Base-by-base conservation (phyloP, 768 basidiomycete genomes). In the Xerocomellus dryophilus region DNA sequence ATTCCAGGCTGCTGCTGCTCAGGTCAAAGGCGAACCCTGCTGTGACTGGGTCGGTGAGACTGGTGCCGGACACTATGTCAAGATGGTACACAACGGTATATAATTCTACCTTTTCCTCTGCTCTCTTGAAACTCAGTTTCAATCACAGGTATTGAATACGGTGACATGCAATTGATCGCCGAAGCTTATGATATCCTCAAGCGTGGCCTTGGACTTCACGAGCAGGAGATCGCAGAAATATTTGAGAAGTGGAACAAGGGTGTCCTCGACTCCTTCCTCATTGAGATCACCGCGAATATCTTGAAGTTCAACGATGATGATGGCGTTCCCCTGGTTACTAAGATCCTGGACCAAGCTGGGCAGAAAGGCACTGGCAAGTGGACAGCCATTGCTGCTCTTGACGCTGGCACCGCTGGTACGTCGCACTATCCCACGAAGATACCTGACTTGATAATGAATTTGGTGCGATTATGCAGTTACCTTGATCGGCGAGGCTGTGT, bases 351-450 rank as follows among this genome's bases (percentile, higher is more conserved):
- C 74, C 72, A 89, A 66, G 97, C 97, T 55, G 96, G 96, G 36
- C 97, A 99, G 74, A 99, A 99, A 77, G 97, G 97, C 69, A 99
- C 97, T 58, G 94, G 97, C 54, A 99, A 99, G 76, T 99, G 97
- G 97, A 99, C 97, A 51, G 97, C 97, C 53, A 90, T 98, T 66
- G 87, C 87, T 63, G 97, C 97, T 55, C 85, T 99, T 61, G 97
- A 99, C 50, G 87, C 91, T 61, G 94, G 91, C 64, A 87, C 82
- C 56, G 80, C 90, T 41, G 92, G 91, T 90, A 58, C 56, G 83
- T 71, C 27, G 44, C 51, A 41, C 14, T 43, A 47, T 51, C 43
- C 36, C 58, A 46, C 50, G 36, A 57, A 38, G 20, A 39, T 48
- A 52, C 34, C 20, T 47, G 21, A 46, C 47, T 32, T 32, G 42